Evolutionary conservation across 2,329 filamentous ascomycete species (phyloP).

Genomic region (Hymenoscyphus repandus): DNA sequence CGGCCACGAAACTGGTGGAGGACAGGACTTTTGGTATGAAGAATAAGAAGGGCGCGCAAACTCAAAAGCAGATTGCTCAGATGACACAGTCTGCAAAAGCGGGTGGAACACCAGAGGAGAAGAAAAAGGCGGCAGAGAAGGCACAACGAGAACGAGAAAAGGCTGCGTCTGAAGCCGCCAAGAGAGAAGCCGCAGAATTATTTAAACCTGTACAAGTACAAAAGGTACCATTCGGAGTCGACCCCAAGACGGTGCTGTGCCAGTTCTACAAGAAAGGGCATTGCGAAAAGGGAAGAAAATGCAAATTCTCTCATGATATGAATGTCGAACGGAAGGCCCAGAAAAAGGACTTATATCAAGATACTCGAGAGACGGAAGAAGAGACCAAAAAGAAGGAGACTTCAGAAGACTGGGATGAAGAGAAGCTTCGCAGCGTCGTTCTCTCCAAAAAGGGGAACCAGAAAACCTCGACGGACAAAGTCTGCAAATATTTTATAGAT

Average conservation of each 20-base stretch:
- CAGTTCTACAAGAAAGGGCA: constrained; percentile 96
- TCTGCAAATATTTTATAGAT: constrained; percentile 97
- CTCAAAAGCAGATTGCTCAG: constrained; percentile 85
- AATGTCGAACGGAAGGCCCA: constrained; percentile 84
- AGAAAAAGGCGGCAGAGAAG: constrained; percentile 68
- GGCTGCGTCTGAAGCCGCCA: constrained; percentile 79
- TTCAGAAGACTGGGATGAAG: constrained; percentile 96
- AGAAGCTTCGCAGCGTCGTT: constrained; percentile 86
- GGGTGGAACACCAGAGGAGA: constrained; percentile 80
- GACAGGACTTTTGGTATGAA: constrained; percentile 99
- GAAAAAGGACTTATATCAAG: constrained; percentile 88
- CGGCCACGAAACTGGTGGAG: constrained; percentile 55
- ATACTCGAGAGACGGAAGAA: constrained; percentile 68
- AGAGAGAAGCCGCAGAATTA: constrained; percentile 71
- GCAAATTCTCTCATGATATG: constrained; percentile 94
- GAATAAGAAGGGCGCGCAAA: constrained; percentile 93
- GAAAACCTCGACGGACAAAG: constrained; percentile 90
- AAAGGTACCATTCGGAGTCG: constrained; percentile 95
- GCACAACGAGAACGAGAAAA: constrained; percentile 77
- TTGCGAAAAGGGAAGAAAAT: constrained; percentile 96
- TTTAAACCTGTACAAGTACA: constrained; percentile 92
- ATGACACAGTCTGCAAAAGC: constrained; percentile 68
- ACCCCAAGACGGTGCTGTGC: constrained; percentile 95
- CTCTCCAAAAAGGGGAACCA: constrained; percentile 97
- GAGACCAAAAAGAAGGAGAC: constrained; percentile 84